Evolutionary conservation across 108 stramenopile genomes (phyloP), one percentile per base, ranked within the genome.

Genomic region (Nannochloropsis salina): DNA sequence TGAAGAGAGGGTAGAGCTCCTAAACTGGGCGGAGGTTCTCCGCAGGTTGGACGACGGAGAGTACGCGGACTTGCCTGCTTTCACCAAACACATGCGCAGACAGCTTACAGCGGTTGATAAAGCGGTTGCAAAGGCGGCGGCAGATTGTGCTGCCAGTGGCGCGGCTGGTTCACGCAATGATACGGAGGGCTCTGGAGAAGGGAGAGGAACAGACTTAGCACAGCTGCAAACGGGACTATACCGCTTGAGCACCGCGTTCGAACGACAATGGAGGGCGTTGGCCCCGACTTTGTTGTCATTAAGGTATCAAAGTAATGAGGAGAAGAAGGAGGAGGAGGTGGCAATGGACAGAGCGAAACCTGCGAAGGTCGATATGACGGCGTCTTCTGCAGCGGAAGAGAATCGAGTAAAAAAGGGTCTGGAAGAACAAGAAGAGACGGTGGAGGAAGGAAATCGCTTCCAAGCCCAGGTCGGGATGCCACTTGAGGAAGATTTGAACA

Each of bases 401-500:
- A 18, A 85, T 1, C 21, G 80, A 80, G 42, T 10, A 15, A 51
- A 51, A 15, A 51, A 51, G 47, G 47, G 1, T 15, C 21, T 9
- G 9, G 21, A 86, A 20, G 43, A 31, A 43, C 86, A 90, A 31
- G 43, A 83, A 80, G 15, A 80, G 8, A 40, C 21, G 31, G 86
- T 83, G 44, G 90, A 92, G 44, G 88, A 44, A 45, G 92, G 83
- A 43, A 45, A 20, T 51, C 44, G 20, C 11, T 83, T n/a, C 15
- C 83, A 87, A 80, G 86, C 45, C 44, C 90, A 90, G 80, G 45
- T 89, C 74, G 96, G 95, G 40, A 94, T 96, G 94, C 97, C 97
- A 5, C 94, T 95, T 81, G 97, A 98, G 90, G 95, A 96, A 83
- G 94, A 98, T 87, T 94, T 98, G 94, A 91, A 95, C 42, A 86